Evolutionary conservation across 78 protist species (phyloP).

Genomic region (Andalucia godoyi): DNA sequence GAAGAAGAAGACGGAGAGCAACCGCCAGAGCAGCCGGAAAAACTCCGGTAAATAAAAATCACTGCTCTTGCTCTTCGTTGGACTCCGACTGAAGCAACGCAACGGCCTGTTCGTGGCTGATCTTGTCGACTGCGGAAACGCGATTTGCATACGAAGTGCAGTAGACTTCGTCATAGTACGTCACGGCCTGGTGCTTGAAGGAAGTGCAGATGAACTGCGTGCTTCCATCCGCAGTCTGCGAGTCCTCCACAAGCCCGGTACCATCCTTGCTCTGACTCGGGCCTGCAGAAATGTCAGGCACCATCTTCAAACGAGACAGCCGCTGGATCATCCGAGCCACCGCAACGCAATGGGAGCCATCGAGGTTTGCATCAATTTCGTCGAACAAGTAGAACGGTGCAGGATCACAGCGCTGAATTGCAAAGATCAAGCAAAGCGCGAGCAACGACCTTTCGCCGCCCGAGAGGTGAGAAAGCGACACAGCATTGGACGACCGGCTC

Average conservation of each 20-base stretch:
- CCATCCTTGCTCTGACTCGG: not conserved
- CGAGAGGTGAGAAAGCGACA: too few relatives aligned
- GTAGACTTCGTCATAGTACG: too few relatives aligned
- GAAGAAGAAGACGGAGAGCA: not conserved
- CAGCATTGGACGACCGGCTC: not conserved
- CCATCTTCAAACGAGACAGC: not conserved
- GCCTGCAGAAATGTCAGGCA: not conserved
- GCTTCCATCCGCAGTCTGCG: not conserved
- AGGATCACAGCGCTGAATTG: conserved; percentile 95
- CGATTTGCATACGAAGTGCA: too few relatives aligned
- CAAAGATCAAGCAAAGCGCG: conserved; percentile 93
- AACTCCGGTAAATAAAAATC: not conserved
- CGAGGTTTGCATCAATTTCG: conserved; percentile 97
- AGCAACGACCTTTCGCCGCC: conserved; percentile 97
- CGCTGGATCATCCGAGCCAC: conserved; percentile 52
- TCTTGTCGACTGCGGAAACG: too few relatives aligned
- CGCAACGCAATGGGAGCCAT: conserved; percentile 66
- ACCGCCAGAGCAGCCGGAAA: not conserved
- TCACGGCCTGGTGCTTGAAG: not conserved
- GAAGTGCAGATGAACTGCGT: not conserved
- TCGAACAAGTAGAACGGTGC: conserved; percentile 98
- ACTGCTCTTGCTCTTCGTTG: too few relatives aligned
- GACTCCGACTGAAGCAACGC: too few relatives aligned
- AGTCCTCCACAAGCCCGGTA: not conserved
- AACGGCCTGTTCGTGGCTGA: too few relatives aligned